These are phyloP conservation scores for Botrytis fragariae DNA, from an alignment of 2,329 filamentous ascomycete genomes.

Conservation along the genomic window DNA sequence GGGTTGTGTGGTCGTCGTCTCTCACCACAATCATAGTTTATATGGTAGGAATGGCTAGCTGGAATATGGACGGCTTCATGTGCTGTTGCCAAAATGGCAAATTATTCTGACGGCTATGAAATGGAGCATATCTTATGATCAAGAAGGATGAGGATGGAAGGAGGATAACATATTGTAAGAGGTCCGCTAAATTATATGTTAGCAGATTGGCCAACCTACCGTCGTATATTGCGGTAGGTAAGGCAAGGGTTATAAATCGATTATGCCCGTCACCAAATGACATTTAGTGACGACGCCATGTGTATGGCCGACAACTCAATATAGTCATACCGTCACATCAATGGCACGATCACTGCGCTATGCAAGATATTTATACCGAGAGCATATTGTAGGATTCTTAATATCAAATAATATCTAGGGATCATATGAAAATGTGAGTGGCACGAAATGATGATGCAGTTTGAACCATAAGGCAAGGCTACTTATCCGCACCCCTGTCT, in stretches of 20 bases:
- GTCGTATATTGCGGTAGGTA: too few species aligned
- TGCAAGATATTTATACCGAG: not conserved
- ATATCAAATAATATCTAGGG: not conserved
- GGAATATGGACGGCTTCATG: too few species aligned
- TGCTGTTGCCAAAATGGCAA: too few species aligned
- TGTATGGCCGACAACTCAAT: not conserved
- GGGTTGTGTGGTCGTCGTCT: too few species aligned
- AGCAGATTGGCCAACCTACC: too few species aligned
- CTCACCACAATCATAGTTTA: too few species aligned
- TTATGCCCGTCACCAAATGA: not conserved
- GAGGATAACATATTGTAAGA: too few species aligned
- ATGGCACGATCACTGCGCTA: not conserved
- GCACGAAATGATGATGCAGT: not conserved
- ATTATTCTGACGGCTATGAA: too few species aligned
- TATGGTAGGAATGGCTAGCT: too few species aligned
- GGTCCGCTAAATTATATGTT: too few species aligned
- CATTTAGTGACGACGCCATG: not conserved
- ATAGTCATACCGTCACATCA: not conserved
- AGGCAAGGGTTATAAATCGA: not conserved
- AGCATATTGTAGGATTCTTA: not conserved
- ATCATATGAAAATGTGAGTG: not conserved
- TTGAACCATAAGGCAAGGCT: not conserved
- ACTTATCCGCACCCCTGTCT: constrained; percentile 9
- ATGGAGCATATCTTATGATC: too few species aligned
- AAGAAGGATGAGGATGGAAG: too few species aligned